Evolutionary conservation across 768 basidiomycete genomes (phyloP), one percentile per base, ranked within the genome.

Genomic region (Kwoniella europaea): DNA sequence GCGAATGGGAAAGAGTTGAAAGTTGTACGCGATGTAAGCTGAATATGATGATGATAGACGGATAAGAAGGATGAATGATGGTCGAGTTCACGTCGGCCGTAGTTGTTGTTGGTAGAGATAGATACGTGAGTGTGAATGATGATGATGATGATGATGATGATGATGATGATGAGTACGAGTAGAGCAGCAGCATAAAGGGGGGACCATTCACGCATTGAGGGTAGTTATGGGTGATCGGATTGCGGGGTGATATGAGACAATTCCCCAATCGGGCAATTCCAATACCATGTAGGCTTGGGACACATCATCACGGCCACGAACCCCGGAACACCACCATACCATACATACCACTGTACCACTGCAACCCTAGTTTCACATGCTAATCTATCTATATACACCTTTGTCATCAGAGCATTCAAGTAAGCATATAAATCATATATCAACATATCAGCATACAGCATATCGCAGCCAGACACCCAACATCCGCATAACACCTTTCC

Each of bases 331-430:
- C 20, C 57, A 24, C 20, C 54, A 20, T 56, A 27, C 35, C 5
- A 7, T 35, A 35, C 35, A 35, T 35, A 35, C 35, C 35, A 29
- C 29, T 29, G 29, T 29, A 29, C 29, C 29, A 35, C 35, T 35
- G 35, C 35, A 35, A 27, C 29, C 57, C 22, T 41, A 41, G 54
- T 58, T 35, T 27, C 42, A 61, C 18, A 61, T 43, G 20, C 59
- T 27, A 20, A 20, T 55, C 24, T 22, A 55, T 22, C 20, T 12
- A 3, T n/a, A 20, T 12, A 61, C 59, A 61, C 59, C 59, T 61
- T 61, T 61, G 59, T 61, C 59, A 61, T 58, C 46, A 55, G 15
- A 13, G 10, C n/a, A 18, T 18, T 55, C 54, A 55, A 55, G 3
- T 24, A 55, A 10, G 20, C 54, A 50, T 13, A 50, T 50, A 50